Conservation (phyloP, 208 protist species). For the Wallacemonas sp. region DNA sequence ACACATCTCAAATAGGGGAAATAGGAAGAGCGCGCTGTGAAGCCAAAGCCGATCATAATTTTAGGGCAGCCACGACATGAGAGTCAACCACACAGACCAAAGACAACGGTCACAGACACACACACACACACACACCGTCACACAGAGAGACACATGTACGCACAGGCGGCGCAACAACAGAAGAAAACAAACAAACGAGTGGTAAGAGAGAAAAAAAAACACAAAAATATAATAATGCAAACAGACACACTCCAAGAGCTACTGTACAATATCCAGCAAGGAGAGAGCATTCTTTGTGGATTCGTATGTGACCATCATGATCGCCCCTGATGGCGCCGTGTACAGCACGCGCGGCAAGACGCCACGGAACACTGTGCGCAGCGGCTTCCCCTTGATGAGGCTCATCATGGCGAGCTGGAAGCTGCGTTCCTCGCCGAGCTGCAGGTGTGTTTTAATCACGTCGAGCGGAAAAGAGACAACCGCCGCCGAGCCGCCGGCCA, state of each 20-base stretch:
- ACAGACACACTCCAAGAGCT: background rate
- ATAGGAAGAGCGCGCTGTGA: no score
- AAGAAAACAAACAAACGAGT: no score
- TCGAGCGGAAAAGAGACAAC: slow-evolving; percentile 93
- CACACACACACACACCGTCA: no score
- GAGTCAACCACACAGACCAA: no score
- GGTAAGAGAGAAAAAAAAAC: no score
- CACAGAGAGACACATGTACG: no score
- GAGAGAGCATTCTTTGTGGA: slow-evolving; percentile 59
- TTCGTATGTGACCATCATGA: slow-evolving; percentile 95
- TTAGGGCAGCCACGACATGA: no score
- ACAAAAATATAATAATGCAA: no score
- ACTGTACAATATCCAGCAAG: slow-evolving; percentile 10
- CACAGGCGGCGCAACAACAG: no score
- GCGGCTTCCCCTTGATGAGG: slow-evolving; percentile 43
- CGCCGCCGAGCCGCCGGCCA: slow-evolving; percentile 84
- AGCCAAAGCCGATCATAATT: no score
- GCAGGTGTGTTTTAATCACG: slow-evolving; percentile 90
- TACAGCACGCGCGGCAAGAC: slow-evolving; percentile 85
- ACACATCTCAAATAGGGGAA: no score
- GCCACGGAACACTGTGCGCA: slow-evolving; percentile 74
- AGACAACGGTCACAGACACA: no score
- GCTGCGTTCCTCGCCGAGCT: slow-evolving; percentile 59
- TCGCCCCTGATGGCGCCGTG: slow-evolving; percentile 86
- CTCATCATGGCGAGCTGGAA: slow-evolving; percentile 23